These are phyloP conservation scores for Cenococcum geophilum DNA, from an alignment of 495 filamentous ascomycete species.

Conservation along the genomic window DNA sequence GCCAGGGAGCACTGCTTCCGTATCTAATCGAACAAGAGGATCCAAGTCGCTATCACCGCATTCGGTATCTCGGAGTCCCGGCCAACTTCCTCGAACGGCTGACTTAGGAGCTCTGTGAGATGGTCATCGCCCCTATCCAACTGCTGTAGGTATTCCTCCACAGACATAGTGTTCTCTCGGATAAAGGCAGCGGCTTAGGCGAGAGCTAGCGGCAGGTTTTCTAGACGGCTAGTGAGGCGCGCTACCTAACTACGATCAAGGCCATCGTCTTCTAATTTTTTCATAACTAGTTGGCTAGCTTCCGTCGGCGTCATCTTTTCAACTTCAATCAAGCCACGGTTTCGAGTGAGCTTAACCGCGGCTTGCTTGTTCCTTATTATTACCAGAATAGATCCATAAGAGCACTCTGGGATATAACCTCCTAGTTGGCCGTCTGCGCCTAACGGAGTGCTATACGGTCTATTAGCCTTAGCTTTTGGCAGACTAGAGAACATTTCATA, in stretches of 20 bases:
- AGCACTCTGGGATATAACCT: constrained; percentile 2
- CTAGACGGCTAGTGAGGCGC: not conserved
- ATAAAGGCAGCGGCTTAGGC: constrained; percentile 19
- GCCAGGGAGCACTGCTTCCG: constrained; percentile 17
- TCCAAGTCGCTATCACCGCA: constrained; percentile 42
- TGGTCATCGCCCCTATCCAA: constrained; percentile 36
- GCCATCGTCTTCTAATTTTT: constrained; percentile 34
- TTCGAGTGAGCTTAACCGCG: constrained; percentile 32
- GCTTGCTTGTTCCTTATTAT: constrained; percentile 5
- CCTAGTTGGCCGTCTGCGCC: not conserved
- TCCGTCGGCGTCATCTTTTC: constrained; percentile 33
- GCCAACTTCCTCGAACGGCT: constrained; percentile 31
- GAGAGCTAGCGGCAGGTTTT: constrained; percentile 10
- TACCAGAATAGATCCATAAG: constrained; percentile 5
- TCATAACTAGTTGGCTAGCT: constrained; percentile 38
- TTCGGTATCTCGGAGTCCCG: constrained; percentile 31
- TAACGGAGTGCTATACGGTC: not conserved
- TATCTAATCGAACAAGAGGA: constrained; percentile 45
- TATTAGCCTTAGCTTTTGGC: not conserved
- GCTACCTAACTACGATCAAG: not conserved
- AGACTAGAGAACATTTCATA: constrained; percentile 34
- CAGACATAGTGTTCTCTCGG: constrained; percentile 1
- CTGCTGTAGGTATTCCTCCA: constrained; percentile 35
- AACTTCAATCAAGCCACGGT: constrained; percentile 37
- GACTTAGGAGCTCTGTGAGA: constrained; percentile 28